Conservation (phyloP, 164 flowering plant genomes). For the Saururus chinensis region DNA sequence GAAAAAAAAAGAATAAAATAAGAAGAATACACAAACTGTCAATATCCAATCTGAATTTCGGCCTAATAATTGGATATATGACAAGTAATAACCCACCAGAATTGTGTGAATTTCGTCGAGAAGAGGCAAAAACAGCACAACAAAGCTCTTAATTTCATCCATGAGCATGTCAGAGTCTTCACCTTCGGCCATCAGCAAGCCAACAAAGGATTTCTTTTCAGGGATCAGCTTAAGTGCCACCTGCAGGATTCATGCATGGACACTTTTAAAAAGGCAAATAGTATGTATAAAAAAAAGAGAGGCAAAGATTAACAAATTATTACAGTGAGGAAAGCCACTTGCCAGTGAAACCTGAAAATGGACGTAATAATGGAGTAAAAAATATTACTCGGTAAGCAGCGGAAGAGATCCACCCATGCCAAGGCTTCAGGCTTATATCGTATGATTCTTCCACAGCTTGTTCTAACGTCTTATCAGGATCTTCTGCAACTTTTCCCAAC, state of each 20-base stretch:
- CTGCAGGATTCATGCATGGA: slow-evolving; percentile 19
- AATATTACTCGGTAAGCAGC: slow-evolving; percentile 61
- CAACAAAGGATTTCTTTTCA: slow-evolving; percentile 39
- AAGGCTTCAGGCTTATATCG: slow-evolving; percentile 54
- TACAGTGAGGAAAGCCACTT: background rate
- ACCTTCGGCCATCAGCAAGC: slow-evolving; percentile 39
- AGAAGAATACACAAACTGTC: too few species aligned
- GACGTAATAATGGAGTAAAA: background rate
- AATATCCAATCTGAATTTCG: too few species aligned
- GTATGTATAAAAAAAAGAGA: background rate
- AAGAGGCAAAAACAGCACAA: slow-evolving; percentile 40
- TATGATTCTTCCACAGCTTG: slow-evolving; percentile 69
- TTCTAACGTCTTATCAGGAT: slow-evolving; percentile 38
- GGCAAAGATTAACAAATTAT: background rate
- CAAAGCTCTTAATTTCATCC: slow-evolving; percentile 41
- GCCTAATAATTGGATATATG: too few species aligned
- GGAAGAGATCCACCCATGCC: slow-evolving; percentile 93
- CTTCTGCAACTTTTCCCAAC: slow-evolving; percentile 35
- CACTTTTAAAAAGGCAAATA: too few species aligned
- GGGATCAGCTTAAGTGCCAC: slow-evolving; percentile 72
- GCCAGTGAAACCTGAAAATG: background rate
- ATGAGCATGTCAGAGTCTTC: slow-evolving; percentile 31
- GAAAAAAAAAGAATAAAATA: too few species aligned
- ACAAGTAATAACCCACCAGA: slow-evolving; percentile 29
- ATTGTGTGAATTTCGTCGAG: slow-evolving; percentile 40